Evolutionary conservation across 1,139 yeast species (phyloP), one percentile per base, ranked within the genome.

Genomic region (Candida frijolesensis): DNA sequence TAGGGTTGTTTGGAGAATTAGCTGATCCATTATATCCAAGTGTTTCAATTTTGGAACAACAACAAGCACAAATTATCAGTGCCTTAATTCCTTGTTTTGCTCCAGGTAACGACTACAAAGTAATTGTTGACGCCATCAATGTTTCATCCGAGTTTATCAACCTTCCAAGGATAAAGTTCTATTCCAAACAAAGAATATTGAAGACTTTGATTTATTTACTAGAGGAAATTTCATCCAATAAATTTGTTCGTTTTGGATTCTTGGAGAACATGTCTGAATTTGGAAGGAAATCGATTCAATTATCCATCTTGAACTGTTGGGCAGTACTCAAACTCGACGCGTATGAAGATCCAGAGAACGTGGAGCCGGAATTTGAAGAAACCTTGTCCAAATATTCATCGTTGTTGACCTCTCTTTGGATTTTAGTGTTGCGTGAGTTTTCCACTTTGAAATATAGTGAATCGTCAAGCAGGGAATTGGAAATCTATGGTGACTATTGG

Each of bases 51-150:
- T 72, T 94, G 51, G 96, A 89, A 59, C 97, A 91, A 66, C 96
- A 89, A 60, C 97, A 94, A 62, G 98, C 98, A 0, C 97, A 91
- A 60, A 88, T 94, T 15, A 87, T 90, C 11, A 86, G 96, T 55
- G 96, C 98, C 0, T 76, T 94, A 52, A 81, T 91, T 45, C 97
- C 98, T 0, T 90, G 96, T n/a, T 94, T 94, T 68, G 80, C 80
- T 41, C 74, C 80, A 2, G 91, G 85, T 27, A 85, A 91, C 50
- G 85, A 87, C 25, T 82, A 95, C 0, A 80, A 80, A 44, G 80
- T 90, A 0, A 91, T 95, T 4, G 83, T 89, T 16, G 82, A 82
- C 53, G 97, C 97, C 0, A 82, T 92, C 42, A 81, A 82, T 46
- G 89, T 91, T 2, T 84, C 90, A 42, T 92, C 96, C 0, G 86